These are phyloP conservation scores for Kregervanrija pseudodelftensis DNA, from an alignment of 805 yeast species.

Conservation along the genomic window DNA sequence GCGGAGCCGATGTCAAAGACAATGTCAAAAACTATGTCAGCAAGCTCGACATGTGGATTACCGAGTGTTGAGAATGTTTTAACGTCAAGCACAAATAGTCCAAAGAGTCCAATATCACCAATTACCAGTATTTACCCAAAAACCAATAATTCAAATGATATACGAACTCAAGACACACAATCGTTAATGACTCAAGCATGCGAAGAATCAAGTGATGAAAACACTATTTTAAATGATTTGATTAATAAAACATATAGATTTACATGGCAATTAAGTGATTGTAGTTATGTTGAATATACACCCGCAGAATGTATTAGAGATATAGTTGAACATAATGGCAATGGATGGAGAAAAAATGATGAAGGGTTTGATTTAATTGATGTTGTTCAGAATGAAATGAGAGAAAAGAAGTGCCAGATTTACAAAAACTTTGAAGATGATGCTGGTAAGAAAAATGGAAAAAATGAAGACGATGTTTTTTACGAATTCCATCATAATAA, in stretches of 20 bases:
- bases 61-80: conserved; percentile 1
- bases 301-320: conserved; percentile 72
- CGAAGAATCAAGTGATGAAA: conserved; percentile 3
- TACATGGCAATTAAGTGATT: conserved; percentile 23
- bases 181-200: conserved; percentile 10
- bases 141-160: not conserved
- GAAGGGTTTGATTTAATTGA: conserved; percentile 37
- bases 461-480: not conserved
- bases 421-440: conserved; percentile 1
- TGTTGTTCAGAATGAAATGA: conserved; percentile 19
- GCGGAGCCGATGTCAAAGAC: not conserved
- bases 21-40: not conserved
- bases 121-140: not conserved
- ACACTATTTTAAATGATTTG: conserved; percentile 14
- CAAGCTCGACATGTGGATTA: not conserved
- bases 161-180: conserved; percentile 1
- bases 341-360: conserved; percentile 54
- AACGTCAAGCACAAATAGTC: not conserved
- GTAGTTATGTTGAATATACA: conserved; percentile 37
- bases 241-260: conserved; percentile 26
- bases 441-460: not conserved
- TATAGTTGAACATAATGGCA: conserved; percentile 57
- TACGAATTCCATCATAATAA: not conserved
- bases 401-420: conserved; percentile 9
- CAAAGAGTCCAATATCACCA: not conserved